Conservation (phyloP, 495 filamentous ascomycete species). For the Articulospora tetracladia region DNA sequence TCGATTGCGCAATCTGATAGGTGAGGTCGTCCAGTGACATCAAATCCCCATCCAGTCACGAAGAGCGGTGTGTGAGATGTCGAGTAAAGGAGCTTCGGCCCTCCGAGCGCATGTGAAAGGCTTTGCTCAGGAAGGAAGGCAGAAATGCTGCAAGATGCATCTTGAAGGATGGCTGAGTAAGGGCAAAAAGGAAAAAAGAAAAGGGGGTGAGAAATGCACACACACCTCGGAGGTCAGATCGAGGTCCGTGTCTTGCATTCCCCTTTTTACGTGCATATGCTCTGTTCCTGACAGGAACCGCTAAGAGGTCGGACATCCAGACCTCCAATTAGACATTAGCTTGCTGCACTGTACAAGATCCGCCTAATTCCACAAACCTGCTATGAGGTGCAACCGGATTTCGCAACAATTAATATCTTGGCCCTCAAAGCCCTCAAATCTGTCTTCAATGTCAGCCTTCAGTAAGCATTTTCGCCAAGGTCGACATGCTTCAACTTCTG, state of each 20-base stretch:
- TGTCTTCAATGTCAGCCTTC: neutral
- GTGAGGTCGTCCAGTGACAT: neutral
- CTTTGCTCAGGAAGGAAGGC: neutral
- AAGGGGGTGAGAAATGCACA: neutral
- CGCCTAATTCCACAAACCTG: too few species aligned
- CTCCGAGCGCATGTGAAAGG: neutral
- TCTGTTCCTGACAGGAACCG: conserved; percentile 1
- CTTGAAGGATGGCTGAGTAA: neutral
- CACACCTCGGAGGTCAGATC: neutral
- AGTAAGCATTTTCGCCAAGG: neutral
- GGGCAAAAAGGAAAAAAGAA: neutral
- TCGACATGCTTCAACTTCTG: neutral
- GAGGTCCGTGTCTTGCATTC: neutral
- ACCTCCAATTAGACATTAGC: neutral
- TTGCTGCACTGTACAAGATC: neutral
- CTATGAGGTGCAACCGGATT: too few species aligned
- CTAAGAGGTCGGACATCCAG: neutral
- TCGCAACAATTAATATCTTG: neutral
- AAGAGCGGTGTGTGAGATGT: neutral
- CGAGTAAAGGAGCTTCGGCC: neutral
- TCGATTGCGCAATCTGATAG: neutral
- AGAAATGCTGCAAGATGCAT: neutral
- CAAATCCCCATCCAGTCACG: neutral
- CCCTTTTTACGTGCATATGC: neutral
- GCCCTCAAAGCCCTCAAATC: neutral